These are phyloP conservation scores for Papilionanthe hybrid DNA, from an alignment of 116 monocot genomes.

Conservation along the genomic window DNA sequence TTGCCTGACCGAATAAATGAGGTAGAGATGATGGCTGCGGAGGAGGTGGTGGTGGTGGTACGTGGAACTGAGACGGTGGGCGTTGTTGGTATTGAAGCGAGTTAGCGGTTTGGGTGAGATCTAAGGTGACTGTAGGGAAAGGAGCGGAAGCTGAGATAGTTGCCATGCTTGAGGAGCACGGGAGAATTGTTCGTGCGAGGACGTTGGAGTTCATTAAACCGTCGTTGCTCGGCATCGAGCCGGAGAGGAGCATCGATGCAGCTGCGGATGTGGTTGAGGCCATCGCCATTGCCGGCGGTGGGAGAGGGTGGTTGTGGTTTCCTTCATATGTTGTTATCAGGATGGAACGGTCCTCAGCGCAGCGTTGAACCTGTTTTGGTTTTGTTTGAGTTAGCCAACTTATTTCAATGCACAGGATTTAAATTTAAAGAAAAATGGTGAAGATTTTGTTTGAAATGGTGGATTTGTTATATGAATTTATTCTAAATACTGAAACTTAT, in stretches of 20 bases:
- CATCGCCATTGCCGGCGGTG: constrained; percentile 67
- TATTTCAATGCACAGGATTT: too few species aligned
- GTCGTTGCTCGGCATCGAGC: constrained; percentile 53
- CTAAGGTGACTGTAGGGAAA: constrained; percentile 68
- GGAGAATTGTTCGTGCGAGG: constrained; percentile 37
- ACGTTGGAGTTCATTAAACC: constrained; percentile 38
- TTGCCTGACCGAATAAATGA: constrained; percentile 13
- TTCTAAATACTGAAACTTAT: too few species aligned
- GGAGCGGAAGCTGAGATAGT: constrained; percentile 77
- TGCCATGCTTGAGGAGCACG: constrained; percentile 56
- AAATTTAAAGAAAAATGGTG: too few species aligned
- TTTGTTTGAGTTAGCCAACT: neutral
- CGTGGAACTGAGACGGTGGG: neutral
- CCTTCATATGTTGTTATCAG: constrained; percentile 70
- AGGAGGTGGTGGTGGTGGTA: neutral
- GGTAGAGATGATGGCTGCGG: neutral
- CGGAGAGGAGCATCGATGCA: constrained; percentile 58
- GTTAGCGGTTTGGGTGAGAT: constrained; percentile 46
- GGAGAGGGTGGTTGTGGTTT: constrained; percentile 66
- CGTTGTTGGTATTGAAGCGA: constrained; percentile 20
- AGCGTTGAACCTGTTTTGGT: constrained; percentile 47
- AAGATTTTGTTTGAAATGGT: too few species aligned
- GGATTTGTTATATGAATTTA: too few species aligned
- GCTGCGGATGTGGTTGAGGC: constrained; percentile 69
- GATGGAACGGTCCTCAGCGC: constrained; percentile 49